Evolutionary conservation across 225 moss, liverwort and hornwort species (phyloP).

Genomic region (Ulota crispa): DNA sequence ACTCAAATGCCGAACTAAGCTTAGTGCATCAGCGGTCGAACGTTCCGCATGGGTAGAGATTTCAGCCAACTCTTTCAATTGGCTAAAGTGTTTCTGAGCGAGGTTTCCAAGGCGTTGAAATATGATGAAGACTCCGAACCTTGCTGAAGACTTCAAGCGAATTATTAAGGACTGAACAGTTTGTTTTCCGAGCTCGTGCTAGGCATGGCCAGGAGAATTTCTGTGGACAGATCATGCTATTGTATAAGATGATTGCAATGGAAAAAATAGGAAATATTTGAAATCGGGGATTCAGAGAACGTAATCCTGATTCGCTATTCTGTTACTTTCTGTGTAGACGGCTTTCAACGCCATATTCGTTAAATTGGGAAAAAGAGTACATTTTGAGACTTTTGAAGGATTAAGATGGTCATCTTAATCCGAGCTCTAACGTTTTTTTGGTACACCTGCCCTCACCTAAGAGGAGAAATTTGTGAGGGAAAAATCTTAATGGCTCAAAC

Average conservation of each 20-base stretch:
- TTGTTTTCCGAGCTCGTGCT: background rate
- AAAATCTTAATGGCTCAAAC: no score
- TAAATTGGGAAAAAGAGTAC: no score
- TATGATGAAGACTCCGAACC: background rate
- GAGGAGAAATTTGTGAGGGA: no score
- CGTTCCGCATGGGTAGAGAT: background rate
- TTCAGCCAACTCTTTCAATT: accelerated
- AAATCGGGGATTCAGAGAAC: background rate
- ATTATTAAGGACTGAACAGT: background rate
- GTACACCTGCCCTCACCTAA: no score
- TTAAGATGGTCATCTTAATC: no score
- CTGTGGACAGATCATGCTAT: background rate
- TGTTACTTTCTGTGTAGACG: background rate
- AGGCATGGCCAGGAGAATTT: background rate
- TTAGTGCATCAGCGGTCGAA: background rate
- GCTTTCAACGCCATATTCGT: no score
- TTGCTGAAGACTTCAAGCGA: background rate
- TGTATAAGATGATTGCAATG: background rate
- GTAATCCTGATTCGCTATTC: background rate
- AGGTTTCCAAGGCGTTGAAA: background rate
- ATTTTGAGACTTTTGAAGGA: no score
- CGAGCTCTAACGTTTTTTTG: no score
- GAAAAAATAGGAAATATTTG: background rate
- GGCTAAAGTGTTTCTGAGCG: background rate
- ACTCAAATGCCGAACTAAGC: background rate